Conservation (phyloP, 2,329 filamentous ascomycete genomes). For the Pseudofabraea citricarpa region DNA sequence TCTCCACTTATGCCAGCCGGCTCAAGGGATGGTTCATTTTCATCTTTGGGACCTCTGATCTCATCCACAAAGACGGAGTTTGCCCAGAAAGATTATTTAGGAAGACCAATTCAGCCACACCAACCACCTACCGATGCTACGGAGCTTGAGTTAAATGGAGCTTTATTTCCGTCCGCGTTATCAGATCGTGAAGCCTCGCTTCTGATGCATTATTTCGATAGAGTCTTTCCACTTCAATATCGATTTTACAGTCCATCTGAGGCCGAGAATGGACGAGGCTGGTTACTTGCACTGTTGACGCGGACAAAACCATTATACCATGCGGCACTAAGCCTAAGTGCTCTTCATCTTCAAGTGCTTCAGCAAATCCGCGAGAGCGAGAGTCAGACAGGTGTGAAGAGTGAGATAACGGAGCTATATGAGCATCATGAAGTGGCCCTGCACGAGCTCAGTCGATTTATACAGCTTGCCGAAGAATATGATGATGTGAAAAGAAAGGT, state of each 20-base stretch:
- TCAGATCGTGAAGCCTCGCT: neutral
- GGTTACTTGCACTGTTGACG: conserved; percentile 52
- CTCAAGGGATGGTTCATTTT: no score
- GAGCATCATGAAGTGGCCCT: neutral
- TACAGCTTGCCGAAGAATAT: neutral
- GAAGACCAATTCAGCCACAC: no score
- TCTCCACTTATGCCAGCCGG: no score
- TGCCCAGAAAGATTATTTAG: no score
- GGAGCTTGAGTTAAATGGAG: neutral
- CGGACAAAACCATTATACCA: conserved; percentile 18
- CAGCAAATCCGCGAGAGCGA: neutral
- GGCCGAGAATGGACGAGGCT: conserved; percentile 46
- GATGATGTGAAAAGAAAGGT: neutral
- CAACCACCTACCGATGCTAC: no score
- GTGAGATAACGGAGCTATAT: neutral
- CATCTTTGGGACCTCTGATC: no score
- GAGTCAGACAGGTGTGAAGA: neutral
- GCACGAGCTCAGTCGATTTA: neutral
- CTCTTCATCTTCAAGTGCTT: neutral
- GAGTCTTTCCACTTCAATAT: conserved; percentile 55
- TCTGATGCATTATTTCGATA: conserved; percentile 53
- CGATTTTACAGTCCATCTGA: conserved; percentile 54
- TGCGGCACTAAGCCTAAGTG: neutral
- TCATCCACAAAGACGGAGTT: no score
- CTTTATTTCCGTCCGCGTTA: neutral